A percentile compares a stretch with the other conserved stretches of the same genome.
These are phyloP conservation scores for Entomophthora muscae DNA, from an alignment of 371 early-diverging fungal species.

Conservation along the genomic window DNA sequence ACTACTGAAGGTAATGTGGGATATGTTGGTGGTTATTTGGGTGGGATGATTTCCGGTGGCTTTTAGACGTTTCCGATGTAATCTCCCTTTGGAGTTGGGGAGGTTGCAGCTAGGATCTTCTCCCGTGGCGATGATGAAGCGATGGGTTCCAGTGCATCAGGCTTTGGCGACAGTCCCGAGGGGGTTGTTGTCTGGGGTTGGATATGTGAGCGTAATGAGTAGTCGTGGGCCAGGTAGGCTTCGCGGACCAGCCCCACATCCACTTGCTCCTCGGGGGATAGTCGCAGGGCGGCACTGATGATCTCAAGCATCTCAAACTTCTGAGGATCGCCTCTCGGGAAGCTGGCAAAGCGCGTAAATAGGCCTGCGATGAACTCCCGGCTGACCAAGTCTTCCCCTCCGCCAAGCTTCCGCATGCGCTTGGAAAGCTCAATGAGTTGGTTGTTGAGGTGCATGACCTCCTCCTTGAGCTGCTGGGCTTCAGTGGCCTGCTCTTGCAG, in stretches of 20 bases:
- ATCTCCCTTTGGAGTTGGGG: too few species aligned
- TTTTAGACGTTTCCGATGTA: too few species aligned
- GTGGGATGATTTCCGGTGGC: too few species aligned
- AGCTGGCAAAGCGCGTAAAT: neutral
- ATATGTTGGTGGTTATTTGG: too few species aligned
- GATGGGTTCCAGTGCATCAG: neutral
- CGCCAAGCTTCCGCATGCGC: neutral
- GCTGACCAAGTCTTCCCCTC: neutral
- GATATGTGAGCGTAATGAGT: neutral
- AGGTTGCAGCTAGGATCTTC: too few species aligned
- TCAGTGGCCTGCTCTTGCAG: neutral
- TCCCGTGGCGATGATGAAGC: too few species aligned
- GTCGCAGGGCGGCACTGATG: neutral
- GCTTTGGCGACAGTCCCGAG: neutral
- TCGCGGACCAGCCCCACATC: neutral
- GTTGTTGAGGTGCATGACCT: neutral
- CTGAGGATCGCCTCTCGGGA: neutral
- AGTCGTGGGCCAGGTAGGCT: neutral
- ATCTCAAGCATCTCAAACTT: constrained; percentile 7
- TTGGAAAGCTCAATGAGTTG: neutral
- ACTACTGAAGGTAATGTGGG: too few species aligned
- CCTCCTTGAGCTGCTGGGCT: neutral
- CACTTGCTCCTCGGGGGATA: constrained; percentile 2
- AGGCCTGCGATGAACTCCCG: constrained; percentile 1
- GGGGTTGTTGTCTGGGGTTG: neutral